Evolutionary conservation across 2,329 filamentous ascomycete genomes (phyloP).

Genomic region (Colletotrichum camelliae): DNA sequence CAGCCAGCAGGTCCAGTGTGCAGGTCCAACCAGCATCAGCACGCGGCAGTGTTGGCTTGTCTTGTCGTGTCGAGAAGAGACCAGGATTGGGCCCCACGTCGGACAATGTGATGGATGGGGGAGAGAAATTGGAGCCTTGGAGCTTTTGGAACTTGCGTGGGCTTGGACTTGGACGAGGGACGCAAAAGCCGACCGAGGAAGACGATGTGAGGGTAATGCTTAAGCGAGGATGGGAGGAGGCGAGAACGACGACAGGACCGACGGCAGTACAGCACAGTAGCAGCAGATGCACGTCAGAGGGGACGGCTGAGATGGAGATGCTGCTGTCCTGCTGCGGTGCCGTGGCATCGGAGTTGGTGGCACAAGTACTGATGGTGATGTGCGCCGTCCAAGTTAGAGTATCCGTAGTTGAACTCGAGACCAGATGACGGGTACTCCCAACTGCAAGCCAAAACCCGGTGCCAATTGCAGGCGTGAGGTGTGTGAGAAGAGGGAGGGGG

Average conservation of each 20-base stretch:
- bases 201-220: not conserved
- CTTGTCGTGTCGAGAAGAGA: constrained; percentile 9
- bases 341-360: not conserved
- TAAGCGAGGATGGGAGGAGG: not conserved
- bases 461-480: not conserved
- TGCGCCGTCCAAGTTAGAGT: not conserved
- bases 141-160: constrained; percentile 1
- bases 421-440: not conserved
- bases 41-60: constrained; percentile 18
- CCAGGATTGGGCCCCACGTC: constrained; percentile 17
- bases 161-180: not conserved
- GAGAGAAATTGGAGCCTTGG: constrained; percentile 14
- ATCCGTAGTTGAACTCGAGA: not conserved
- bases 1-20: not conserved
- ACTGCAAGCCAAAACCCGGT: not conserved
- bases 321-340: not conserved
- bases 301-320: not conserved
- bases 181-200: not conserved
- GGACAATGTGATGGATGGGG: constrained; percentile 18
- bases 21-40: constrained; percentile 2
- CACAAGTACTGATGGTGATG: not conserved
- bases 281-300: not conserved
- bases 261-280: not conserved
- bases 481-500: not conserved
- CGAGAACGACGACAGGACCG: not conserved